Evolutionary conservation across 2,329 filamentous ascomycete species (phyloP).

Genomic region (Aspergillus awamori): DNA sequence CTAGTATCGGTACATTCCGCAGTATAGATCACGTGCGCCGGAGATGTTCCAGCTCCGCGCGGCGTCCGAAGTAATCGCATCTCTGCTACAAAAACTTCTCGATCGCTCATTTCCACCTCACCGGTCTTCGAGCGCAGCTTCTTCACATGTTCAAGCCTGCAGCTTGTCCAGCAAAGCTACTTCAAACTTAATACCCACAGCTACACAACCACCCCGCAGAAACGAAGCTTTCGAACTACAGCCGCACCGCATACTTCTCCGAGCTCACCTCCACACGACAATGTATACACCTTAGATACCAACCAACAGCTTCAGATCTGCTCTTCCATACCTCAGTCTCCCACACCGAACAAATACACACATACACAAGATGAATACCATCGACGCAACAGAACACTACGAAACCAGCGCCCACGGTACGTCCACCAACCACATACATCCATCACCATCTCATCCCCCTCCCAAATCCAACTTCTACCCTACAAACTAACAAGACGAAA

Average conservation of each 20-base stretch:
- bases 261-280: neutral
- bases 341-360: neutral
- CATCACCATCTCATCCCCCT: neutral
- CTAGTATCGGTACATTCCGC: neutral
- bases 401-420: slow-evolving; percentile 51
- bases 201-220: neutral
- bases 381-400: slow-evolving; percentile 64
- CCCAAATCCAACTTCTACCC: neutral
- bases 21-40: slow-evolving; percentile 4
- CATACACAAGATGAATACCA: slow-evolving; percentile 59
- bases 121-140: neutral
- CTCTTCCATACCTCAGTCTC: neutral
- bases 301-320: neutral
- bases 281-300: neutral
- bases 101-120: neutral
- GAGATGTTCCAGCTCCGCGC: neutral
- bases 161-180: neutral
- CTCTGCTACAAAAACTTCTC: neutral
- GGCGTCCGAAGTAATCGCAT: neutral
- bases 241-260: neutral
- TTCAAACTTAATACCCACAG: neutral
- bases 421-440: slow-evolving; percentile 9
- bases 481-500: neutral
- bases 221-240: neutral
- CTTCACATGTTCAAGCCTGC: neutral